These are phyloP conservation scores for Fusarium devonianum DNA, from an alignment of 2,329 filamentous ascomycete species.

Conservation along the genomic window DNA sequence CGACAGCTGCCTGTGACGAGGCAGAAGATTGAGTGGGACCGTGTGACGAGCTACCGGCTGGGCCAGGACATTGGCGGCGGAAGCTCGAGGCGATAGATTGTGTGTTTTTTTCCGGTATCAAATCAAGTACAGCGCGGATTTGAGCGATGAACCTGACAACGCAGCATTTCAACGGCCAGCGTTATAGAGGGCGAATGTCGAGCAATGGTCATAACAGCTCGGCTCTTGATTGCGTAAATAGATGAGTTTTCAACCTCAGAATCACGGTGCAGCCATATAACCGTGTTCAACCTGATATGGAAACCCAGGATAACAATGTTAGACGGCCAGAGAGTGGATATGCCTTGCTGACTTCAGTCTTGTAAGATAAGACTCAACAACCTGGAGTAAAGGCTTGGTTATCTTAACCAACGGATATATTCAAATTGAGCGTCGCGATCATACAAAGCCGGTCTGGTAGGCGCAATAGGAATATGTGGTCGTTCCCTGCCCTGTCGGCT, in stretches of 20 bases:
- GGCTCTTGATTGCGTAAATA: not conserved
- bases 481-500: no score
- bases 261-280: no score
- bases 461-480: no score
- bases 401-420: conserved; percentile 7
- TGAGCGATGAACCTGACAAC: conserved; percentile 22
- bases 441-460: not conserved
- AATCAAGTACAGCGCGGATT: conserved; percentile 9
- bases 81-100: conserved; percentile 53
- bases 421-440: no score
- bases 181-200: conserved; percentile 18
- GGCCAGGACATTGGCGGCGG: conserved; percentile 81
- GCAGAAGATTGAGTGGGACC: conserved; percentile 99
- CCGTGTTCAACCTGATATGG: not conserved
- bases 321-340: not conserved
- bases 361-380: no score
- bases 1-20: conserved; percentile 94
- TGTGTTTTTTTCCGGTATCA: conserved; percentile 12
- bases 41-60: conserved; percentile 89
- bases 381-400: conserved; percentile 13
- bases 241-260: no score
- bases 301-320: not conserved
- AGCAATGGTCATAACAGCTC: not conserved
- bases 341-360: not conserved
- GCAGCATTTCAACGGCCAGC: conserved; percentile 4